Base-by-base conservation (phyloP, 495 filamentous ascomycete species). In the Penicillium ochrochloron region DNA sequence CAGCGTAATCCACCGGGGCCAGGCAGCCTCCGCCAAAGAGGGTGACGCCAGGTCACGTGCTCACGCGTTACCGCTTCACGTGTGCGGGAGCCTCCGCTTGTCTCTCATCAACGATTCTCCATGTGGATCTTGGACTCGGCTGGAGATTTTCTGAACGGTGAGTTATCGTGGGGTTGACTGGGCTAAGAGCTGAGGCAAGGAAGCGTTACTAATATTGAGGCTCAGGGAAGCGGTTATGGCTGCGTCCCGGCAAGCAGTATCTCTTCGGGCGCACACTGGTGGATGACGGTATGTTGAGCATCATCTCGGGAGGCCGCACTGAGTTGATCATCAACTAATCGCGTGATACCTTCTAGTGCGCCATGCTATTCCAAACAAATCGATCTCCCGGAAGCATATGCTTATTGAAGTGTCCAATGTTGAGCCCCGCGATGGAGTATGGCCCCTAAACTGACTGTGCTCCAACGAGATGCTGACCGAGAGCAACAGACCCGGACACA, bases 341-440 rank as follows among this genome's bases (percentile, higher is more conserved):
- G 51, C 57, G 80, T 53, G n/a, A 60, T 35, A 19, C 9, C 15
- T 25, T 23, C 9, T 66, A 88, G 88, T 76, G 69, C 77, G 84
- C 69, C 70, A 88, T 88, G 73, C 74, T 58, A 83, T 92, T 76
- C 57, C 82, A 8, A 80, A 93, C 61, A 89, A 90, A 64, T 87
- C 87, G 7, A 88, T 99, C 55, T 99, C 95, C n/a, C 85, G 94
- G 34, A 89, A 94, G 65, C 95, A 99, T 74, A 80, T 97, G 68
- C 87, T 88, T 33, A 87, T 99, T 59, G 81, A 88, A 31, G 87
- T 98, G 2, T 86, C 82, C 14, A 64, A 76, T 0, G 89, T 95
- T 7, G 75, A 80, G 35, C 76, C 87, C 9, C 90, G 86, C 55
- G 89, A 92, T 75, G 90, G 88, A 59, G 91, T 96, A 85, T 54